Evolutionary conservation across 2,329 filamentous ascomycete genomes (phyloP), one percentile per base, ranked within the genome.

Genomic region (Fusarium nanum): DNA sequence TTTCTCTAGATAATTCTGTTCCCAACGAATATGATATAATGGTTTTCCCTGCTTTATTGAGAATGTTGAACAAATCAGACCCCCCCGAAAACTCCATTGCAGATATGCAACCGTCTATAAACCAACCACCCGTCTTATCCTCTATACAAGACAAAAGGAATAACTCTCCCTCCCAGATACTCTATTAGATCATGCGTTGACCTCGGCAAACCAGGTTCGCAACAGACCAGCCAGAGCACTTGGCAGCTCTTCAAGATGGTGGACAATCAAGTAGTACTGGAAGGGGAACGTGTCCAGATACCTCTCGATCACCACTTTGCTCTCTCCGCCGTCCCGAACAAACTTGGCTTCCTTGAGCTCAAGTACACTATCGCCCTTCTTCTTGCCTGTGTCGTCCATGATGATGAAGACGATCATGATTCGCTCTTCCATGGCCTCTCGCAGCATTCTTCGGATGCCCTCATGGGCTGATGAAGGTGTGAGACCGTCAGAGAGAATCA

Each of bases 361-460:
- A 75, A 98, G 81, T 66, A 99, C 97, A 74, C 90, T 92, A 65
- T 89, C 86, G 48, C 85, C 86, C 77, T 79, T 79, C 72, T 79
- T 79, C 70, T 78, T 79, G 32, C 76, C 75, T 22, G 81, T 83
- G 73, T 88, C 86, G 83, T 99, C 96, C 77, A 99, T 93, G 75
- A 99, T 92, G 74, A 99, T 93, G 79, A 99, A 99, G 8, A 99
- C 95, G 68, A 98, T 90, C 93, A 99, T 98, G 77, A 99, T 97
- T 18, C 94, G 87, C 81, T 98, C 93, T 79, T 98, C 94, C 76
- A 94, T 90, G 2, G 96, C 95, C 80, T 95, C 91, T 12, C 96
- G 87, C 13, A 99, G 89, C 23, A 98, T 86, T 7, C 93, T 86
- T 18, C 92, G 88, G 72, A 99, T 94, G 7, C 88, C 86, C 20